Conservation (phyloP, 2,329 filamentous ascomycete genomes). For the Apiospora rasikravindrae region DNA sequence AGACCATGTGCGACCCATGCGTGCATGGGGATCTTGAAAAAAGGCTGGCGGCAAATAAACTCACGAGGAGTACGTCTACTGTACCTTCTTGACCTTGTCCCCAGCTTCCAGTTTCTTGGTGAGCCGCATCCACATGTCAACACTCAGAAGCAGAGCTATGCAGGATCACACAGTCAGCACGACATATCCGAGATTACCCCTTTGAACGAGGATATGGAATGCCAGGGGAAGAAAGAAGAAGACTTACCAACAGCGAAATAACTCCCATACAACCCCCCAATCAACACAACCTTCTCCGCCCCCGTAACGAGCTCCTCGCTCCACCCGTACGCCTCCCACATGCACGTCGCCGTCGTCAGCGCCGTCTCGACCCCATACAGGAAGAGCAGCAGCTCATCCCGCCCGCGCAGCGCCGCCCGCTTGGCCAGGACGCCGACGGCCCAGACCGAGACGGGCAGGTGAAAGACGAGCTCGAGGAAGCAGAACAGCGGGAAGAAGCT, state of each 20-base stretch:
- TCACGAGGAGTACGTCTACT: conserved; percentile 32
- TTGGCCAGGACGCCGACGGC: conserved; percentile 46
- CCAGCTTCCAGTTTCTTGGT: conserved; percentile 46
- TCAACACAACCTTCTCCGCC: conserved; percentile 51
- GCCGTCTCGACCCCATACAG: conserved; percentile 57
- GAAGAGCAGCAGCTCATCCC: conserved; percentile 55
- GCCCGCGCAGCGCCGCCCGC: conserved; percentile 39
- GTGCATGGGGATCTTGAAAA: too few relatives aligned
- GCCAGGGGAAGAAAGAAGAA: conserved; percentile 23
- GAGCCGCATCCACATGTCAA: conserved; percentile 62
- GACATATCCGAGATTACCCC: background rate
- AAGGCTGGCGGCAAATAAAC: background rate
- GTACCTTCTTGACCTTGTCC: conserved; percentile 46
- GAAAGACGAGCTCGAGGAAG: conserved; percentile 54
- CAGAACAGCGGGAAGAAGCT: conserved; percentile 59
- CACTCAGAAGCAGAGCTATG: conserved; percentile 54
- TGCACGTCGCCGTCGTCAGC: conserved; percentile 57
- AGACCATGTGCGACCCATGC: background rate
- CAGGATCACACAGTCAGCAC: background rate
- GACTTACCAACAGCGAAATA: conserved; percentile 59
- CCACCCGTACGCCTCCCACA: conserved; percentile 56
- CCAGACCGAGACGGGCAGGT: conserved; percentile 57
- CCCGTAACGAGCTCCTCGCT: conserved; percentile 49
- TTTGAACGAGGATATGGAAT: background rate
- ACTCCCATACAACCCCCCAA: conserved; percentile 56